Evolutionary conservation across 805 yeast species (phyloP).

Genomic region (Lipomyces chichibuensis): DNA sequence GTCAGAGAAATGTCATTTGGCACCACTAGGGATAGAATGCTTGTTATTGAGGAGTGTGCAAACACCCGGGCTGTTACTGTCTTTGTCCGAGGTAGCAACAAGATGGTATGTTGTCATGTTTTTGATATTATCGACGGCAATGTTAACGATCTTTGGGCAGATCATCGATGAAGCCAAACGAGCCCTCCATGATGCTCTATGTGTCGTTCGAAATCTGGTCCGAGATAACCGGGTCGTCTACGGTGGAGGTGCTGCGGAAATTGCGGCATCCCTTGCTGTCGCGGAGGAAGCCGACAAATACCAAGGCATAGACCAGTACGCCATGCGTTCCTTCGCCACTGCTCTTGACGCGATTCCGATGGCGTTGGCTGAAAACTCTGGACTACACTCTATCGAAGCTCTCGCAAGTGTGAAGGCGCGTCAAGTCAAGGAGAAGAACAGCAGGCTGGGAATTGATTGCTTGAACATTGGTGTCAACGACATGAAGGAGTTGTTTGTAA

Average conservation of each 20-base stretch:
- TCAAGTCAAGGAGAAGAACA: conserved; percentile 72
- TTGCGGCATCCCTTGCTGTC: conserved; percentile 88
- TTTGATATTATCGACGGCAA: neutral
- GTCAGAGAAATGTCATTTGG: conserved; percentile 92
- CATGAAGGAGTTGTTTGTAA: conserved; percentile 91
- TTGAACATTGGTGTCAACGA: conserved; percentile 84
- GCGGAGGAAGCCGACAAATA: conserved; percentile 89
- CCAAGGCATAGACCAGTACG: conserved; percentile 95
- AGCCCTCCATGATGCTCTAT: conserved; percentile 93
- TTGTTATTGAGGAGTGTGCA: conserved; percentile 87
- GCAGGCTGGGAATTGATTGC: conserved; percentile 90
- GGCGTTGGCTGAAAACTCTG: conserved; percentile 96
- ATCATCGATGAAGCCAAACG: conserved; percentile 95
- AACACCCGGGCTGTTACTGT: conserved; percentile 89
- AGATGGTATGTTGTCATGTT: conserved; percentile 56
- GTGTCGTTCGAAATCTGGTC: conserved; percentile 95
- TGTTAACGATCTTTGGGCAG: neutral
- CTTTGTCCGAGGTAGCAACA: conserved; percentile 92
- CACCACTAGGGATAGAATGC: conserved; percentile 94
- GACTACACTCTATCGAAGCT: conserved; percentile 90
- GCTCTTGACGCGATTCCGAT: conserved; percentile 92
- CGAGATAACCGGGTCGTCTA: conserved; percentile 93
- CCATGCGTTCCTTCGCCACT: conserved; percentile 89
- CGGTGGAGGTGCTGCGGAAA: conserved; percentile 99
- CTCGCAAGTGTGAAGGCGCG: conserved; percentile 79